Conservation (phyloP, 768 basidiomycete genomes). For the Podaxis rugospora region DNA sequence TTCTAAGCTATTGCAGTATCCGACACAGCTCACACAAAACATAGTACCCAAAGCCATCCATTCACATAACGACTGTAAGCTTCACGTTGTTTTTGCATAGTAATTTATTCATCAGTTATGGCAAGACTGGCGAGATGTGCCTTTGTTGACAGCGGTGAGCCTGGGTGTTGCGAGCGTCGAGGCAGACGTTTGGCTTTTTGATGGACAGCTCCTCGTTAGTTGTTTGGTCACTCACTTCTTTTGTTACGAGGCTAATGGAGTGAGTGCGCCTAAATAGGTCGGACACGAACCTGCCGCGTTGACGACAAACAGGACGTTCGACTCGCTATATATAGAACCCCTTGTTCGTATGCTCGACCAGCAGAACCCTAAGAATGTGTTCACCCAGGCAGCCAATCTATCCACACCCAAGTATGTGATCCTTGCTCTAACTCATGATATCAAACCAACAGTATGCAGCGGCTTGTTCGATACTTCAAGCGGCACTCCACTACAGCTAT, state of each 20-base stretch:
- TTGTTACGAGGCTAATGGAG: not conserved
- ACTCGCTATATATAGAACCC: slow-evolving; percentile 45
- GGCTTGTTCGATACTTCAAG: slow-evolving; percentile 48
- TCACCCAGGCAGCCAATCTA: slow-evolving; percentile 31
- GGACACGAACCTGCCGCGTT: slow-evolving; percentile 43
- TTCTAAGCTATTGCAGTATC: slow-evolving; percentile 36
- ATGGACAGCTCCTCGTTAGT: slow-evolving; percentile 39
- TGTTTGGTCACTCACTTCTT: not conserved
- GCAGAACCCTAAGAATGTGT: slow-evolving; percentile 38
- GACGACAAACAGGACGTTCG: slow-evolving; percentile 38
- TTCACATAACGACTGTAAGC: slow-evolving; percentile 51
- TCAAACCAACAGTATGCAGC: slow-evolving; percentile 20
- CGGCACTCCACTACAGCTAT: slow-evolving; percentile 37
- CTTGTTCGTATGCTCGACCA: slow-evolving; percentile 34
- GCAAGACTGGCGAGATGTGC: slow-evolving; percentile 49
- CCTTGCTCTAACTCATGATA: not conserved
- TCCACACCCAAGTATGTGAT: slow-evolving; percentile 35
- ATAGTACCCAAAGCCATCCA: slow-evolving; percentile 47
- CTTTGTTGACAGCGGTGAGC: slow-evolving; percentile 43
- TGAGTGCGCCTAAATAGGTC: slow-evolving; percentile 23
- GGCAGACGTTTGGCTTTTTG: slow-evolving; percentile 47
- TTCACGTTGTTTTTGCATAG: not conserved
- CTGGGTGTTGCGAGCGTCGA: slow-evolving; percentile 48
- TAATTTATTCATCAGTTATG: not conserved
- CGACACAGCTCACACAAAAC: slow-evolving; percentile 43